Percentiles rank a stretch among this genome's conserved stretches.
Conservation (phyloP, 1,284 basidiomycete genomes). For the Amylostereum chailletii region DNA sequence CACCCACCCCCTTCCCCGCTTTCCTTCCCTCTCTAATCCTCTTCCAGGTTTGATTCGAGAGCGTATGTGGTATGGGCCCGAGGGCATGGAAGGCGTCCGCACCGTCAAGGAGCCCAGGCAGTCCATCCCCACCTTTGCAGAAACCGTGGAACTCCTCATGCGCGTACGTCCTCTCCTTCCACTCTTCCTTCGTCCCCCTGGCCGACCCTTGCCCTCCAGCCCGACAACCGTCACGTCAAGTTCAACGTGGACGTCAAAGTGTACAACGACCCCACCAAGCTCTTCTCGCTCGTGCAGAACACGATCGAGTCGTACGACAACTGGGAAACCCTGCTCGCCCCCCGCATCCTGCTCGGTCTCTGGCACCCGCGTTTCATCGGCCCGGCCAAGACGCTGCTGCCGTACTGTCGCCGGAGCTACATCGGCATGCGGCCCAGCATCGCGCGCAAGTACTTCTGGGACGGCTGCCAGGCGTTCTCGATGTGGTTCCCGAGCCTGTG, state of each 20-base stretch:
- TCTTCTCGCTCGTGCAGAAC: constrained; percentile 82
- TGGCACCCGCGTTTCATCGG: constrained; percentile 92
- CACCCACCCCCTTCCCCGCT: not conserved
- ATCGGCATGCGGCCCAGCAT: constrained; percentile 69
- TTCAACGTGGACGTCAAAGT: constrained; percentile 95
- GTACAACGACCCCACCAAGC: constrained; percentile 81
- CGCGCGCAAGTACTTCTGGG: constrained; percentile 87
- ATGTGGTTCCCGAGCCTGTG: constrained; percentile 75
- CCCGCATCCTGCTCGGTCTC: constrained; percentile 82
- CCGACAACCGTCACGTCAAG: constrained; percentile 77
- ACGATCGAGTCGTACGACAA: constrained; percentile 62
- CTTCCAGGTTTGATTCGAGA: constrained; percentile 57
- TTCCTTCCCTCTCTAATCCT: constrained; percentile 9
- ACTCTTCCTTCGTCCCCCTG: constrained; percentile 4
- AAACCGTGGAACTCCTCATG: constrained; percentile 81
- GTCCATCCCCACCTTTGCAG: constrained; percentile 79
- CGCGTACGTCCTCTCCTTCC: constrained; percentile 32
- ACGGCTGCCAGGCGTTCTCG: constrained; percentile 82
- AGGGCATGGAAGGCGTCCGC: constrained; percentile 76
- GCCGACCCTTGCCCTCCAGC: constrained; percentile 30
- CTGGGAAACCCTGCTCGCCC: constrained; percentile 80
- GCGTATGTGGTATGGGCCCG: constrained; percentile 60
- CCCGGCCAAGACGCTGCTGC: constrained; percentile 68
- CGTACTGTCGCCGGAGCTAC: constrained; percentile 79
- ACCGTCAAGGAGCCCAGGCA: constrained; percentile 81